Base-by-base conservation (phyloP, 2,329 filamentous ascomycete species). In the Colletotrichum chrysophilum region DNA sequence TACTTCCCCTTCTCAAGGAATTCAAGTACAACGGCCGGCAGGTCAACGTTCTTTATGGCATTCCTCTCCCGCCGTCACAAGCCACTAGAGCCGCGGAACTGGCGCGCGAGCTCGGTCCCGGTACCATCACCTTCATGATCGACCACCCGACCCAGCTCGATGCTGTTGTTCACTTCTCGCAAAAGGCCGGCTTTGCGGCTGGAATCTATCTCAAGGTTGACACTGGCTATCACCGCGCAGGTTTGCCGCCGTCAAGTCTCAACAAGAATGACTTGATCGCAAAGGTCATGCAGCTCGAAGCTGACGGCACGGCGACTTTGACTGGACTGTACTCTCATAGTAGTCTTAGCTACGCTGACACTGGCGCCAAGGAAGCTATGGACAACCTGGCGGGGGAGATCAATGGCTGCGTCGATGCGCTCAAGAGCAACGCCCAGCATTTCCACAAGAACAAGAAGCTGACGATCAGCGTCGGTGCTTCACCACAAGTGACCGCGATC, bases 181-280 rank as follows among this genome's bases (percentile, higher is more conserved):
- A 83, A 3, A 77, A 81, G 4, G 77, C 78, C 1, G 74, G 78
- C 4, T 84, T 66, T 77, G 82, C 64, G 80, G 85, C 66, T 69
- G 80, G 86, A 0, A 83, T 92, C 3, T 93, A 89, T 60, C 79
- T 93, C 52, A 93, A 93, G 75, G 87, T 93, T 0, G 92, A 94
- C 76, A 91, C 91, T 0, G 92, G 92, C 1, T 92, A 93, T 79
- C 89, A 92, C 76, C 89, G 92, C 4, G 92, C 92, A 1, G 92
- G 92, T 0, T 80, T 93, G 0, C 82, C 85, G 1, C 87, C 89
- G 0, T 77, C 81, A 0, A 81, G 81, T 1, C 82, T 91, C 32
- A 82, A 84, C 26, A 82, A 84, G 21, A 77, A 79, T 18, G 77
- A 82, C 0, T 79, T 91, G 1, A 82, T 91, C 2, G 76, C 82